Evolutionary conservation across 805 yeast genomes (phyloP), one percentile per base, ranked within the genome.

Genomic region (Myxozyma mucilagina): DNA sequence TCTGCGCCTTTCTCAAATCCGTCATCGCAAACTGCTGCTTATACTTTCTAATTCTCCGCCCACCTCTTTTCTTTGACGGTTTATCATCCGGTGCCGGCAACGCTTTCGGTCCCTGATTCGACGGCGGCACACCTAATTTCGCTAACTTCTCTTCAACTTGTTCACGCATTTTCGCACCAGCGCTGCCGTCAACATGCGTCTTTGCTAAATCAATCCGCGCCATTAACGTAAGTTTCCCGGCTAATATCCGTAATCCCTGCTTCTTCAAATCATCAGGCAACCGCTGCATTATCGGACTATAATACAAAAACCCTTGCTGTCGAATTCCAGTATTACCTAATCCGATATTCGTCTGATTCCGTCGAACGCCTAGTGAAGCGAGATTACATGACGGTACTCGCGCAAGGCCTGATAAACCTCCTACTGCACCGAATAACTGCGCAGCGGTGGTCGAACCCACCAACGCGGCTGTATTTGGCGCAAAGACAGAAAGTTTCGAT

Each of bases 61-160:
- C 99, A 1, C 96, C 97, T 68, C 99, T 79, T 67, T 86, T 89
- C 74, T 90, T 89, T 4, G 93, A 85, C 52, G 85, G 83, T 57
- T 80, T 81, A 57, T 91, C 97, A 16, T 83, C 78, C 0, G 97
- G 97, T 5, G 85, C 73, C 0, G 90, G 90, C 52, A 91, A 80
- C 0, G 92, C 86, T 60, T 84, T 85, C 14, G 81, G 77, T 1
- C 80, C 81, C 18, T 76, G 75, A 18, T 79, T 79, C 24, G 85
- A 87, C 0, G 98, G 97, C 0, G 97, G 94, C 5, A 85, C 84
- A 31, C 84, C 80, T 36, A 90, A 73, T 68, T 89, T 90, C 45
- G 85, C 90, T 7, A 94, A 77, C 66, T 87, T 87, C 3, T 76
- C 75, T 20, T 76, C 70, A 1, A 94, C 80, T 57, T 93, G 94